These are phyloP conservation scores for Candida sakaeoensis DNA, from an alignment of 805 yeast species.

Conservation along the genomic window DNA sequence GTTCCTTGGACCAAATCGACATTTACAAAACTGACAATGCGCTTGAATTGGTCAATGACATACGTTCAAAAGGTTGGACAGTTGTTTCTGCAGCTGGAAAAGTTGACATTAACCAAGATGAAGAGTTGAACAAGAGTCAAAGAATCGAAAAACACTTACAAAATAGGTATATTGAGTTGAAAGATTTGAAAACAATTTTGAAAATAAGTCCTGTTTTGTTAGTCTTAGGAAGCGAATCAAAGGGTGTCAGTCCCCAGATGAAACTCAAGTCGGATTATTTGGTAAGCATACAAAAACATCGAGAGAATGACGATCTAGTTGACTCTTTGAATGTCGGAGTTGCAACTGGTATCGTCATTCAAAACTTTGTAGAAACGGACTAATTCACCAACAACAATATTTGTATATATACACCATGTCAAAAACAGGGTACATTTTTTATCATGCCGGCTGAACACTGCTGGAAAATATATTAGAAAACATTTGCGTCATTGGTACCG, in stretches of 20 bases:
- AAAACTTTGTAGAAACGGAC: slow-evolving; percentile 6
- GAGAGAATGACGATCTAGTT: slow-evolving; percentile 34
- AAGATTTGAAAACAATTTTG: slow-evolving; percentile 43
- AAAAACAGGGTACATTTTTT: neutral
- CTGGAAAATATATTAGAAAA: neutral
- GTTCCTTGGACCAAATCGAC: slow-evolving; percentile 73
- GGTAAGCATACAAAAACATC: slow-evolving; percentile 37
- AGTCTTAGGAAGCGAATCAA: slow-evolving; percentile 83
- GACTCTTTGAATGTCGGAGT: slow-evolving; percentile 90
- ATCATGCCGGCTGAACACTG: slow-evolving; percentile 1
- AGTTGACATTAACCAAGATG: slow-evolving; percentile 14
- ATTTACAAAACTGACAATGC: slow-evolving; percentile 59
- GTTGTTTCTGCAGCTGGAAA: slow-evolving; percentile 58
- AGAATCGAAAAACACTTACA: slow-evolving; percentile 24
- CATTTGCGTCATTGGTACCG: neutral
- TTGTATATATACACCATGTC: too few species aligned
- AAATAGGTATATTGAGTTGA: slow-evolving; percentile 33
- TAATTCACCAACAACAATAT: too few species aligned
- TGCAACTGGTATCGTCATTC: slow-evolving; percentile 70
- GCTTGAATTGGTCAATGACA: slow-evolving; percentile 54
- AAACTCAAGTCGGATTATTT: slow-evolving; percentile 53
- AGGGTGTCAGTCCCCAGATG: slow-evolving; percentile 70
- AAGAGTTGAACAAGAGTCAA: slow-evolving; percentile 23
- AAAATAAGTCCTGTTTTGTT: slow-evolving; percentile 57
- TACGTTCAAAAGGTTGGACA: slow-evolving; percentile 63